These are phyloP conservation scores for Clarireedia homoeocarpa DNA, from an alignment of 2,329 filamentous ascomycete species.

Conservation along the genomic window DNA sequence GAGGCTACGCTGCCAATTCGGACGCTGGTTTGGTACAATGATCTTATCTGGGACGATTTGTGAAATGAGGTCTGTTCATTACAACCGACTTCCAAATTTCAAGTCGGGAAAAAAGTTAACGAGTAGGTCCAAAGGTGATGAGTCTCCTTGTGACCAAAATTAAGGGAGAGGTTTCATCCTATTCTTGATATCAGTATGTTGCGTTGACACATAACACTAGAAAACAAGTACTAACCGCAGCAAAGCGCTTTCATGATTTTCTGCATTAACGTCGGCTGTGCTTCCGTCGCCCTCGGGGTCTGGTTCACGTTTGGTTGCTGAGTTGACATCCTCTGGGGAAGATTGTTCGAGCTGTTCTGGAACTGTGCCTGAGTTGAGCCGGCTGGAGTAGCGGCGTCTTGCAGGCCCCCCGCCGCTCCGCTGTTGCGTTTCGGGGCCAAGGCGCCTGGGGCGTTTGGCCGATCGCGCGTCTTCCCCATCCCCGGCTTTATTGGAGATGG, in stretches of 20 bases:
- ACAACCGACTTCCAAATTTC: conserved; percentile 13
- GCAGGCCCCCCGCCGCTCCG: conserved; percentile 58
- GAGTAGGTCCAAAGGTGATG: conserved; percentile 5
- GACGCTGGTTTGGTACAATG: conserved; percentile 9
- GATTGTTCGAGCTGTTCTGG: conserved; percentile 88
- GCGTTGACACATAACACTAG: conserved; percentile 3
- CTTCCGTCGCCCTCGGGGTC: conserved; percentile 52
- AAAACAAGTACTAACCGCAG: conserved; percentile 56
- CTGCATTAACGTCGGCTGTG: conserved; percentile 75
- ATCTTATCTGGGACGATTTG: conserved; percentile 23
- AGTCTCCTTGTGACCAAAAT: neutral
- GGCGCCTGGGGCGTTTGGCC: conserved; percentile 65
- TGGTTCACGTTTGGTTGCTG: conserved; percentile 49
- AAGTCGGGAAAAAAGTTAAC: conserved; percentile 1
- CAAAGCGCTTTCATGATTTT: conserved; percentile 90
- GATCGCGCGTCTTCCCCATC: conserved; percentile 64
- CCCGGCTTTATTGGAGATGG: conserved; percentile 72
- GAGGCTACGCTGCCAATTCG: conserved; percentile 16
- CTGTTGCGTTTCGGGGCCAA: conserved; percentile 69
- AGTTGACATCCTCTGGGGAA: conserved; percentile 53
- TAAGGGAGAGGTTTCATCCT: conserved; percentile 24
- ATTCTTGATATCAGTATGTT: conserved; percentile 14
- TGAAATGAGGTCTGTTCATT: conserved; percentile 20
- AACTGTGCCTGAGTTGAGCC: conserved; percentile 94
- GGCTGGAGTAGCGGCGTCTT: conserved; percentile 75